A percentile compares a stretch with the other conserved stretches of the same genome.
These are phyloP conservation scores for Peniophora sp. DNA, from an alignment of 1,284 basidiomycete genomes.

Conservation along the genomic window DNA sequence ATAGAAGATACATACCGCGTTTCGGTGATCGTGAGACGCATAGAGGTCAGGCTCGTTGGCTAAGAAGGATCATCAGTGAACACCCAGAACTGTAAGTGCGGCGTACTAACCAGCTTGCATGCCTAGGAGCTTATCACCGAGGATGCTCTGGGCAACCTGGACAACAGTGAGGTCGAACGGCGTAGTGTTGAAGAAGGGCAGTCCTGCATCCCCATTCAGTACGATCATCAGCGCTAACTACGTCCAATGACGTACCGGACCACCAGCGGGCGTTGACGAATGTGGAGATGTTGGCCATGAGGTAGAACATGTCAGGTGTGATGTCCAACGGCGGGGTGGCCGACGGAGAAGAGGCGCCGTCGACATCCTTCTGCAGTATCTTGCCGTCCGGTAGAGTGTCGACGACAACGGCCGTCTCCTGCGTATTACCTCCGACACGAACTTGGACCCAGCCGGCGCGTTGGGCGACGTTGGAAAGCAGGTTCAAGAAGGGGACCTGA, in stretches of 20 bases:
- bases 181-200: conserved; percentile 44
- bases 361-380: conserved; percentile 12
- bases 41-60: conserved; percentile 45
- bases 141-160: conserved; percentile 35
- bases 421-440: conserved; percentile 73
- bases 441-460: conserved; percentile 51
- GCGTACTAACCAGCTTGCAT: conserved; percentile 37
- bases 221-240: no score
- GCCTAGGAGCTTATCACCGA: conserved; percentile 53
- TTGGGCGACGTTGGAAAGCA: conserved; percentile 58
- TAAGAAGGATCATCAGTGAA: no score
- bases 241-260: neutral
- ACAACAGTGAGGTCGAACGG: conserved; percentile 50
- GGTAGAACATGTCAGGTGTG: conserved; percentile 48
- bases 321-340: conserved; percentile 52
- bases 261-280: conserved; percentile 35
- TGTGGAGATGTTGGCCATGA: conserved; percentile 48
- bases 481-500: conserved; percentile 65
- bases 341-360: conserved; percentile 22
- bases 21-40: conserved; percentile 16
- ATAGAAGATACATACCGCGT: neutral
- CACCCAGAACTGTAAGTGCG: no score
- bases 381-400: conserved; percentile 14
- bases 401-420: conserved; percentile 44
- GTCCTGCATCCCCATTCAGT: conserved; percentile 15